Evolutionary conservation across 2,329 filamentous ascomycete species (phyloP), one percentile per base, ranked within the genome.

Genomic region (Aspergillus sclerotialis): DNA sequence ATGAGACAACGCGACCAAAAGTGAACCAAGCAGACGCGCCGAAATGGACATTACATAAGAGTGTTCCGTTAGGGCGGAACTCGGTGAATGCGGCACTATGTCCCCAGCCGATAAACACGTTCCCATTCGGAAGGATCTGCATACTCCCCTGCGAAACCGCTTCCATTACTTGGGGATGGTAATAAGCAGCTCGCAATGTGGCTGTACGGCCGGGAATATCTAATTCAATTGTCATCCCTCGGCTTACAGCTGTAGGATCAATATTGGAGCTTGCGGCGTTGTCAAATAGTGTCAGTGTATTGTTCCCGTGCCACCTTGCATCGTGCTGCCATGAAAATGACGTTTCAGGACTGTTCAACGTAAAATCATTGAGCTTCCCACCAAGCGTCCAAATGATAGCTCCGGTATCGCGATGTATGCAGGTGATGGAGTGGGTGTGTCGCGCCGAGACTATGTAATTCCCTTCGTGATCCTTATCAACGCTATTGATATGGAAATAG

Each of bases 401-500:
- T 19, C 73, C 72, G 6, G 66, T 64, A 7, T 56, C 58, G 10
- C 61, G 58, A 37, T 68, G 65, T 44, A 78, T 65, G 32, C 65
- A 66, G 19, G 60, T 59, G 8, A 76, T 55, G 12, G 65, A 61
- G 45, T 65, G 65, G 32, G 65, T 61, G 45, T 75, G 64, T 2
- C 72, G 67, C 0, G 67, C 62, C 0, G 72, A 77, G 23, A 78
- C 60, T 8, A 78, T 50, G 37, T 72, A 78, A 44, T 77, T 69
- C 4, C 70, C 70, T 0, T 61, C 44, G 0, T 52, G 44, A 33
- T 68, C 66, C 46, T 75, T 74, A 44, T 74, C 68, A 17, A 77
- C 56, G 23, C 70, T 70, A 54, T 76, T 75, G 53, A 77, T 68
- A 49, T 76, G 72, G 49, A 75, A 76, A 40, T 67, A 75, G 49